Percentiles rank a stretch among this genome's conserved stretches.
phyloP scores from a whole-genome alignment of 2,329 filamentous ascomycete genomes.

The Cladosporium sphaerospermum region DNA sequence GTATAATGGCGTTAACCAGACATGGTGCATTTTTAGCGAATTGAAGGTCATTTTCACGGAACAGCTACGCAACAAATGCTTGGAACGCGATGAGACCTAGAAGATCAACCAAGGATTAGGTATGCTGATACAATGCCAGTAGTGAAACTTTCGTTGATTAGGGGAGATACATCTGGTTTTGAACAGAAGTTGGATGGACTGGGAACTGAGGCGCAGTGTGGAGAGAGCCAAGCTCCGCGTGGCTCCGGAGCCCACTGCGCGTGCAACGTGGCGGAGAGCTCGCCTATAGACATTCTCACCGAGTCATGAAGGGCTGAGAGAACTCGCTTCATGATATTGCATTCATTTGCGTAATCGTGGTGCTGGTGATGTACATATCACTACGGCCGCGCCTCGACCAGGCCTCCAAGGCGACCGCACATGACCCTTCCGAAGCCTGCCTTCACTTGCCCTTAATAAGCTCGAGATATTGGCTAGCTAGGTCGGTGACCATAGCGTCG shows the following conservation, averaged over 20 bases:
- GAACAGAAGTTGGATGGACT: no score
- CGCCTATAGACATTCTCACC: not conserved
- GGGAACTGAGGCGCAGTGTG: no score
- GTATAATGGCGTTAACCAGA: not conserved
- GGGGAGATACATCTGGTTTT: no score
- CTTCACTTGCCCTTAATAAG: not conserved
- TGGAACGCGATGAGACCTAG: not conserved
- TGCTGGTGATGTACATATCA: no score
- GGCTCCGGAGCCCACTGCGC: no score
- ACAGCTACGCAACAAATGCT: not conserved
- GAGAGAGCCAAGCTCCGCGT: no score
- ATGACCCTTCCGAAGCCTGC: no score
- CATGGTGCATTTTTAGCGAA: not conserved
- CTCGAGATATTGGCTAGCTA: slow-evolving; percentile 8
- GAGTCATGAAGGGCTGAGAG: not conserved
- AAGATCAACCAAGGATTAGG: not conserved
- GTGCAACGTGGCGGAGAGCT: not conserved
- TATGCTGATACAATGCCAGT: not conserved
- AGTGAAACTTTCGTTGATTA: not conserved
- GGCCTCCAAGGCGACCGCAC: no score
- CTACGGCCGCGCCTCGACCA: no score
- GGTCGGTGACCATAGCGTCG: slow-evolving; percentile 3
- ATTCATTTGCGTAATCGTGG: no score
- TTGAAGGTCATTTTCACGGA: not conserved
- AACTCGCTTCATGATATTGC: not conserved